Evolutionary conservation across 805 yeast species (phyloP), one percentile per base, ranked within the genome.

Genomic region (Wilhelminamyces savonicus): DNA sequence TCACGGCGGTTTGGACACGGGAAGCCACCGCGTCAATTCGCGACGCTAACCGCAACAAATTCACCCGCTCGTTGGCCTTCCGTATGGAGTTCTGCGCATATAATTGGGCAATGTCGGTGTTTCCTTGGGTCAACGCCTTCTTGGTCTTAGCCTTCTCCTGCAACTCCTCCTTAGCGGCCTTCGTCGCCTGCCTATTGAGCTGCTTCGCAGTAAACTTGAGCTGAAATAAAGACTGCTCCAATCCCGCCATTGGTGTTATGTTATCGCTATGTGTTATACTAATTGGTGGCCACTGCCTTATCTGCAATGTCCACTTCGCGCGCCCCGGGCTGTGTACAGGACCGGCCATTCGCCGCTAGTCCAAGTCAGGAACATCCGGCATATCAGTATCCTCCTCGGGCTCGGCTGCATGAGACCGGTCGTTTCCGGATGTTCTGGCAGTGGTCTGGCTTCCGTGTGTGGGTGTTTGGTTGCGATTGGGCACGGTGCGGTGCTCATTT

Each of bases 41-140:
- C 0, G 95, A 84, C 0, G 96, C 82, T 34, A 92, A 64, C 41
- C 90, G 69, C 30, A 92, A 62, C 31, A 92, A 59, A 50, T 82
- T 90, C 30, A 90, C 66, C 39, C 90, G 66, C 55, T 92, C 99
- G 46, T 82, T 83, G 26, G 82, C 71, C 56, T 92, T 92, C 29
- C 99, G 72, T 25, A 94, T 86, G 22, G 97, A 96, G 57, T 88
- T 92, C 42, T 88, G 94, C 0, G 98, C 98, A 48, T 92, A 90
- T 26, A 92, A 71, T 50, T 78, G 82, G 0, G 97, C 97, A 37
- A 92, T 87, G 51, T 92, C 98, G 44, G 79, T 82, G 52, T 82
- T 81, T 12, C 95, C 95, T 43, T 80, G 86, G 28, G 68, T 66
- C 62, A 86, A 66, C 2, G 95, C 95, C 58, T 85, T 90, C 56